These are phyloP conservation scores for Macadamia integrifolia DNA, from an alignment of 164 flowering plant species.

Conservation along the genomic window DNA sequence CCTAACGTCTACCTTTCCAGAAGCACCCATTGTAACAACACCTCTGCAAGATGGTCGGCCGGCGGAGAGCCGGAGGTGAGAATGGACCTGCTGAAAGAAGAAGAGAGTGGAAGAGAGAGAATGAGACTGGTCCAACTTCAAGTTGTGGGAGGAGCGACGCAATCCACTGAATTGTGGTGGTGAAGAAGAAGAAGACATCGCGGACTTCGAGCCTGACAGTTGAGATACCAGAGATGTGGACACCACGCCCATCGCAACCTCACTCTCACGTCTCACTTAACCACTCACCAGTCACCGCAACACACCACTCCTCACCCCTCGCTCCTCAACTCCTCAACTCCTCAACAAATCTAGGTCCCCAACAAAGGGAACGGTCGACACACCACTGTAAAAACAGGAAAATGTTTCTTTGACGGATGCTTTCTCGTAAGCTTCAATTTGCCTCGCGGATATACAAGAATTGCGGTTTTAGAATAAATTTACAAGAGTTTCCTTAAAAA, in stretches of 20 bases:
- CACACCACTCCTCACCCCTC: too few species aligned
- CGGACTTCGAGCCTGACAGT: slow-evolving; percentile 30
- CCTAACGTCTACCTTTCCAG: slow-evolving; percentile 56
- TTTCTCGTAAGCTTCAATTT: too few species aligned
- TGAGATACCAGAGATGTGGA: slow-evolving; percentile 56
- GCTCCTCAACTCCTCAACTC: too few species aligned
- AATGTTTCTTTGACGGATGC: too few species aligned
- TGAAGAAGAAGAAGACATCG: background rate
- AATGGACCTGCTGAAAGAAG: slow-evolving; percentile 32
- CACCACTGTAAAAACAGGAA: too few species aligned
- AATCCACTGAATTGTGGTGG: slow-evolving; percentile 43
- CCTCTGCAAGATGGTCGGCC: slow-evolving; percentile 30
- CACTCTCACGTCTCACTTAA: too few species aligned
- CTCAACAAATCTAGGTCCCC: too few species aligned
- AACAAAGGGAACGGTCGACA: too few species aligned
- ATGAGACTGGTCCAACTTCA: slow-evolving; percentile 25
- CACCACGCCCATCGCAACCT: slow-evolving; percentile 47
- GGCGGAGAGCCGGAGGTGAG: slow-evolving; percentile 46
- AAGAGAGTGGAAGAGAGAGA: slow-evolving; percentile 17
- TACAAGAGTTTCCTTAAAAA: too few species aligned
- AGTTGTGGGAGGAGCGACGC: slow-evolving; percentile 34
- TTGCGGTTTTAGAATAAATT: too few species aligned
- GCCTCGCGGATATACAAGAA: too few species aligned
- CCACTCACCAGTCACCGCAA: too few species aligned
- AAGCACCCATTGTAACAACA: slow-evolving; percentile 78